Base-by-base conservation (phyloP, 139 green algal genomes). In the Micromonas commoda region DNA sequence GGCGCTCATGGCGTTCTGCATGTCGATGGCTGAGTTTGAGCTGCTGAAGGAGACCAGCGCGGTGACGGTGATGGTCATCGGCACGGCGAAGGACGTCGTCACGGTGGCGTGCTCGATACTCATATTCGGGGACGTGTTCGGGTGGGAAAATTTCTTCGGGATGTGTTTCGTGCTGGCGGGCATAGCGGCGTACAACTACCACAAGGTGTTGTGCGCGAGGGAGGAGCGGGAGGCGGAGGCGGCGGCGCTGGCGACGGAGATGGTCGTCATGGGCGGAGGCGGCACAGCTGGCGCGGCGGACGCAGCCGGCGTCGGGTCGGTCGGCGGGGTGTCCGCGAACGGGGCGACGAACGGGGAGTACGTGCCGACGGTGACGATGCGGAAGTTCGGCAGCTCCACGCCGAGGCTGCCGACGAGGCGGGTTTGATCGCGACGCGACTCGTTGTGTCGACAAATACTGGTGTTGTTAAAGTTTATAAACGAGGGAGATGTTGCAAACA, bases 51-150 rank as follows among this genome's bases (percentile, higher is more conserved):
- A 73, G 23, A 80, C 75, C 31, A 67, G 33, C 29, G 75, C 75
- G 38, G 37, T 80, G 9, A 80, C 75, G 23, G 37, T 80, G 35
- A 80, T 70, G 35, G 64, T 80, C 29, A 70, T 70, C 19, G 75
- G 75, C 38, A 35, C 29, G 32, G 38, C 31, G 35, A 80, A 80
- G 38, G 75, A 80, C 34, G 23, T 80, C 31, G 33, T 73, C 31
- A 20, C 28, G 29, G 37, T 73, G 29, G 13, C 19, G 21, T 13
- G 16, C 31, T n/a, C 32, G 31, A 51, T 73, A 13, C 32, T 52
- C 13, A n/a, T 73, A 1, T 73, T 33, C 66, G 66, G 66, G 21
- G 66, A 73, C 66, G 33, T 26, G 29, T 73, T 73, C 21, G 66
- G 33, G 13, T 19, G 19, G 28, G 31, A 73, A 20, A 73, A 73